A percentile compares a stretch with the other conserved stretches of the same genome.
These are phyloP conservation scores for Cryphonectria japonica DNA, from an alignment of 2,329 filamentous ascomycete species.

Conservation along the genomic window DNA sequence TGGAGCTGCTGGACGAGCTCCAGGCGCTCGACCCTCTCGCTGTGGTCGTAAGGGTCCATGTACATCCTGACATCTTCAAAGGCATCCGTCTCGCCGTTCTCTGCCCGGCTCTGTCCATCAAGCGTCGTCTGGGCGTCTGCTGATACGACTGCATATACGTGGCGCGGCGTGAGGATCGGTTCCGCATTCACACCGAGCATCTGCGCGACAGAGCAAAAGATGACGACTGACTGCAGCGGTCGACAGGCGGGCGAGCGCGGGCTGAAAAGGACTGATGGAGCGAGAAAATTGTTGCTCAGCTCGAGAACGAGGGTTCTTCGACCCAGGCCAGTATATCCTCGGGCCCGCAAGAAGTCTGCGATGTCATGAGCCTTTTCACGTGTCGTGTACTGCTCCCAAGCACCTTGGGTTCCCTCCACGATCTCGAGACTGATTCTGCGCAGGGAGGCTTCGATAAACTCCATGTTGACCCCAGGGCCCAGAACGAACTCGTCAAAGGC, in stretches of 20 bases:
- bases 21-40: constrained; percentile 20
- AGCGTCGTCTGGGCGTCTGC: constrained; percentile 35
- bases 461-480: constrained; percentile 53
- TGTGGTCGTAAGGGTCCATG: constrained; percentile 51
- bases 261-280: constrained; percentile 48
- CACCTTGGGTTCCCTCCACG: constrained; percentile 42
- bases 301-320: constrained; percentile 53
- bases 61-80: constrained; percentile 50
- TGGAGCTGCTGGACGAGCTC: constrained; percentile 19
- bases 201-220: constrained; percentile 66
- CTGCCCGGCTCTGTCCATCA: constrained; percentile 33
- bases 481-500: constrained; percentile 68
- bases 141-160: constrained; percentile 66
- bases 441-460: constrained; percentile 36
- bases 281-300: constrained; percentile 67
- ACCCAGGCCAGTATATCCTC: constrained; percentile 54
- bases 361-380: constrained; percentile 56
- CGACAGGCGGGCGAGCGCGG: constrained; percentile 55
- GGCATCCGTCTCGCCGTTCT: constrained; percentile 32
- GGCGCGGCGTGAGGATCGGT: constrained; percentile 68
- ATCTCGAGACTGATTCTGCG: constrained; percentile 53
- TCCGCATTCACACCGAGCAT: constrained; percentile 61
- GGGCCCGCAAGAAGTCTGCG: constrained; percentile 54
- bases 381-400: constrained; percentile 47
- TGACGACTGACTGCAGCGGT: constrained; percentile 66